These are phyloP conservation scores for Thraustochytrium sp. DNA, from an alignment of 352 stramenopile genomes.

Conservation along the genomic window DNA sequence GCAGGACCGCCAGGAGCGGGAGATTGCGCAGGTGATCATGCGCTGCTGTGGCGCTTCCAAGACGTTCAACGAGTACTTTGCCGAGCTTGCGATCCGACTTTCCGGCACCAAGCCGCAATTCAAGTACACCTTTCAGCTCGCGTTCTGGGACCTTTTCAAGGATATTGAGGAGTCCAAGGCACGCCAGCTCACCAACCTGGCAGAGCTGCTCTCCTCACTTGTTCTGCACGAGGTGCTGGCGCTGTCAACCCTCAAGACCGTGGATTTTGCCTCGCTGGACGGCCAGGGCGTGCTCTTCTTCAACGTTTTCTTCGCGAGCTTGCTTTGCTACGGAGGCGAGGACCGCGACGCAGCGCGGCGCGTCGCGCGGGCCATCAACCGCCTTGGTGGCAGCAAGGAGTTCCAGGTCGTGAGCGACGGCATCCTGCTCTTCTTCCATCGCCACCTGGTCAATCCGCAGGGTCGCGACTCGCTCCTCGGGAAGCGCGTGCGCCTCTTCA, in stretches of 20 bases:
- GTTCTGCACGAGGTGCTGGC: neutral
- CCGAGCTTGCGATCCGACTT: constrained; percentile 80
- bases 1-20: constrained; percentile 81
- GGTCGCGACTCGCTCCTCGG: neutral
- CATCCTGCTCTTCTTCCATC: constrained; percentile 11
- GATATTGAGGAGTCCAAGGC: constrained; percentile 58
- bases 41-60: constrained; percentile 77
- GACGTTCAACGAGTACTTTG: constrained; percentile 90
- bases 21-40: constrained; percentile 88
- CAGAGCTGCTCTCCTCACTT: constrained; percentile 6
- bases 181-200: constrained; percentile 36
- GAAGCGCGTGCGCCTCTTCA: neutral
- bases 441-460: neutral
- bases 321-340: neutral
- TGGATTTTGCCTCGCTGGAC: constrained; percentile 27
- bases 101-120: constrained; percentile 86
- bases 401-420: constrained; percentile 1
- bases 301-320: constrained; percentile 7
- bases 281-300: constrained; percentile 22
- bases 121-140: constrained; percentile 91
- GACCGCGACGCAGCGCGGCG: neutral
- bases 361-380: constrained; percentile 8
- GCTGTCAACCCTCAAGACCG: constrained; percentile 42
- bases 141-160: constrained; percentile 96
- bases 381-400: constrained; percentile 3